A percentile compares a stretch with the other conserved stretches of the same genome.
Evolutionary conservation across 495 filamentous ascomycete genomes (phyloP).

Genomic region (Tuber indicum): DNA sequence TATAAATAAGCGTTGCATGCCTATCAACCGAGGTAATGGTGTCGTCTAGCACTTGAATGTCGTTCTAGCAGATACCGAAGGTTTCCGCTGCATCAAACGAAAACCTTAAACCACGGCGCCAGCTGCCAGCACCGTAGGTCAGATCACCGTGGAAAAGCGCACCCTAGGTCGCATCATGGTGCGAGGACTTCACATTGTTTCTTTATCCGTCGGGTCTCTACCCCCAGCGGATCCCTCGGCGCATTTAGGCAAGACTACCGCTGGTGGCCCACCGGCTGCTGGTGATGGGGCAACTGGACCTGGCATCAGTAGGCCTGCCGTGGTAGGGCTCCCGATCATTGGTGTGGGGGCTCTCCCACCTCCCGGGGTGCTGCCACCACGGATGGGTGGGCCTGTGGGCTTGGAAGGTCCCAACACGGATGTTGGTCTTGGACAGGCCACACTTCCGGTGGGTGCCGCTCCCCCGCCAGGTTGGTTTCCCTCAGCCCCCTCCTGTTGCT

Average conservation of each 20-base stretch:
- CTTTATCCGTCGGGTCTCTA: slow-evolving; percentile 88
- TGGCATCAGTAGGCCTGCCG: slow-evolving; percentile 85
- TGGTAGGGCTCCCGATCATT: slow-evolving; percentile 78
- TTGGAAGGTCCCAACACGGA: slow-evolving; percentile 39
- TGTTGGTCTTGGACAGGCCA: slow-evolving; percentile 64
- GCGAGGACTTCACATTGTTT: slow-evolving; percentile 86
- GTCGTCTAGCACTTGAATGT: slow-evolving; percentile 88
- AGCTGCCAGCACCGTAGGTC: slow-evolving; percentile 52
- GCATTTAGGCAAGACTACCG: slow-evolving; percentile 69
- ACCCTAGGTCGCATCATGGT: slow-evolving; percentile 91
- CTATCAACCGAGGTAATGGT: slow-evolving; percentile 9
- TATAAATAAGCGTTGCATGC: slow-evolving; percentile 11
- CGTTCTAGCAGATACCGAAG: slow-evolving; percentile 96
- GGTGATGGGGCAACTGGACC: slow-evolving; percentile 68
- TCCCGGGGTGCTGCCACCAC: slow-evolving; percentile 36
- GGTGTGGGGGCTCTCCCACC: slow-evolving; percentile 43
- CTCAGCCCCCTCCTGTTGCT: slow-evolving; percentile 49
- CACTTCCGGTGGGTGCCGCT: slow-evolving; percentile 74
- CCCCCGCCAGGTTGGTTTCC: slow-evolving; percentile 71
- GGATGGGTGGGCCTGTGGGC: slow-evolving; percentile 36
- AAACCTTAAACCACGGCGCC: slow-evolving; percentile 76
- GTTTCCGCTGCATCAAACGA: slow-evolving; percentile 90
- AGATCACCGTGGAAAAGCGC: slow-evolving; percentile 86
- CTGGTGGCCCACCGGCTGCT: slow-evolving; percentile 42
- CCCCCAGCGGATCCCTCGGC: slow-evolving; percentile 92